These are phyloP conservation scores for Paxillus rubicundulus DNA, from an alignment of 768 basidiomycete genomes.

Conservation along the genomic window DNA sequence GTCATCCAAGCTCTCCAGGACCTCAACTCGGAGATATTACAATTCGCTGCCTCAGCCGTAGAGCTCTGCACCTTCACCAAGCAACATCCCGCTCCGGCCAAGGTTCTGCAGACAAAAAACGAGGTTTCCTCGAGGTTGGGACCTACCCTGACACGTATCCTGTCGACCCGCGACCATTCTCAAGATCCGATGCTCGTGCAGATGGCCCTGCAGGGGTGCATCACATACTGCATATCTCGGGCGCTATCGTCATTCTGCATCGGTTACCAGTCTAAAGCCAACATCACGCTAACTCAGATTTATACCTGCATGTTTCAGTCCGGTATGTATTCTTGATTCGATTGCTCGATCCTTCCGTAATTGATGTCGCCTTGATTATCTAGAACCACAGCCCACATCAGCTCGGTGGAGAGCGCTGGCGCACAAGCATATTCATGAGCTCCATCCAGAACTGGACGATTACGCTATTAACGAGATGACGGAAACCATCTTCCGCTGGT, in stretches of 20 bases:
- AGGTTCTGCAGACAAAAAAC: constrained; percentile 50
- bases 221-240: constrained; percentile 63
- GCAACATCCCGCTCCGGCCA: constrained; percentile 38
- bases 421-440: constrained; percentile 62
- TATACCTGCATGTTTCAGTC: constrained; percentile 55
- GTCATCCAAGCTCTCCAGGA: constrained; percentile 77
- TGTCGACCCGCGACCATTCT: constrained; percentile 63
- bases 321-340: constrained; percentile 37
- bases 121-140: constrained; percentile 66
- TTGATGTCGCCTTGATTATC: constrained; percentile 14
- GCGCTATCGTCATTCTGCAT: constrained; percentile 71
- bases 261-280: constrained; percentile 68
- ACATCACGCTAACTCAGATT: constrained; percentile 60
- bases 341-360: constrained; percentile 1
- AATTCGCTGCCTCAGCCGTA: constrained; percentile 72
- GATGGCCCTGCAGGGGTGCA: constrained; percentile 69
- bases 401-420: constrained; percentile 76
- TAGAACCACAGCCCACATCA: constrained; percentile 75
- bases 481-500: constrained; percentile 74
- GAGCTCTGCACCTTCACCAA: constrained; percentile 59
- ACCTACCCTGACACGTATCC: constrained; percentile 54
- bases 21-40: constrained; percentile 78
- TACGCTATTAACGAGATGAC: constrained; percentile 68
- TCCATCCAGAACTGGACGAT: constrained; percentile 65
- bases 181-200: constrained; percentile 78